Conservation (phyloP, 257 asterid species). For the Pogostemon cablin region DNA sequence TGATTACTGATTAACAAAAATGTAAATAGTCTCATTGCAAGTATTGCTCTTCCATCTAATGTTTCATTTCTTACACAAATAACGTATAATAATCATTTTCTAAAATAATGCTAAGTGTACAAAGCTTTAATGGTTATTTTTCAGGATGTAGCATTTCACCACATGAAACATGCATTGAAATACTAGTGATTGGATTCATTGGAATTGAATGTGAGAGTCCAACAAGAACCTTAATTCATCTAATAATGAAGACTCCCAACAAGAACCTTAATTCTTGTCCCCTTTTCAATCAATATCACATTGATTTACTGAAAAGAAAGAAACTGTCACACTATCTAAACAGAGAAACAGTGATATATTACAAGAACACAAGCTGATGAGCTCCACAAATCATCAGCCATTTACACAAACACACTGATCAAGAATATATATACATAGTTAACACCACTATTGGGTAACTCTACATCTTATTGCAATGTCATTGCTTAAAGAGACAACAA, state of each 20-base stretch:
- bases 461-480: slow-evolving; percentile 11
- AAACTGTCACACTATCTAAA: slow-evolving; percentile 9
- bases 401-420: slow-evolving; percentile 10
- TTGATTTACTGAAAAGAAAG: not conserved
- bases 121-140: too few relatives aligned
- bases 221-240: not conserved
- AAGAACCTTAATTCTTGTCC: not conserved
- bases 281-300: not conserved
- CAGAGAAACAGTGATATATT: slow-evolving; percentile 22
- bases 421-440: not conserved
- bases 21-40: too few relatives aligned
- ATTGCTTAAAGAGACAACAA: not conserved
- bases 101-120: too few relatives aligned
- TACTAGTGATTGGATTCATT: too few relatives aligned
- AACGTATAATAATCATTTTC: too few relatives aligned
- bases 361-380: slow-evolving; percentile 26
- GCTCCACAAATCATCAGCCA: slow-evolving; percentile 31
- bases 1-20: too few relatives aligned
- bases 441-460: not conserved
- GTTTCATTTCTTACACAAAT: too few relatives aligned
- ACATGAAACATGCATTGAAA: too few relatives aligned
- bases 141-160: too few relatives aligned
- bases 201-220: not conserved
- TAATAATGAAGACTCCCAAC: not conserved
- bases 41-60: too few relatives aligned